Base-by-base conservation (phyloP, 2,329 filamentous ascomycete species). In the Tolypocladium tundrense region DNA sequence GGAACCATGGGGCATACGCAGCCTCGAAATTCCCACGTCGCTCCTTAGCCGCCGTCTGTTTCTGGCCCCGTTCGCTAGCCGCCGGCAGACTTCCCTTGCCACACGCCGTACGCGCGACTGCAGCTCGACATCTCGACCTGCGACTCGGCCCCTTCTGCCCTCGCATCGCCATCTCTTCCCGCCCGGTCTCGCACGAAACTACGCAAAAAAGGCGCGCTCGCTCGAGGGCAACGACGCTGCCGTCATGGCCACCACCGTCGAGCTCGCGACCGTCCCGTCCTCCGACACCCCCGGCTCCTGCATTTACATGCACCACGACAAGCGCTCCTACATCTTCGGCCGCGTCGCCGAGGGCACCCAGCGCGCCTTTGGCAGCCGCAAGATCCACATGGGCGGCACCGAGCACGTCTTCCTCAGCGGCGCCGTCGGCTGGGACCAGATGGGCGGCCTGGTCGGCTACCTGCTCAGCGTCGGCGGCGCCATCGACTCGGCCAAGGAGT, bases 381-480 rank as follows among this genome's bases (percentile, higher is more conserved):
- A 85, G 58, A 69, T 87, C 11, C 77, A 80, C 40, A 66, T 95
- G 63, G 72, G 78, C 35, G 87, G 87, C 68, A 77, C 90, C 1
- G 83, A 84, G 53, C 85, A 96, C 66, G 77, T 96, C 59, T 97
- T 99, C 70, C 70, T 99, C 59, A 89, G 90, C 0, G 94, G 94
- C 3, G 79, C 79, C 45, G 83, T 88, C 45, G 80, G 84, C 69
- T 97, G 91, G 91, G 75, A 77, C 37, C 88, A 84, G 65, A 82
- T 83, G 40, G 94, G 94, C 58, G 94, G 94, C 4, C 74, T 97
- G 61, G 76, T 96, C 61, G 94, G 94, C 56, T 83, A 92, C 77
- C 81, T 97, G 58, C 79, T 99, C 63, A 95, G 90, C 5, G 71
- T 96, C 59, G 91, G 92, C 35, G 91, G 94, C 70, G 73, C 80